A percentile compares a stretch with the other conserved stretches of the same genome.
phyloP scores from a whole-genome alignment of 1,139 yeast genomes.

The Lodderomyces parapsilosis region DNA sequence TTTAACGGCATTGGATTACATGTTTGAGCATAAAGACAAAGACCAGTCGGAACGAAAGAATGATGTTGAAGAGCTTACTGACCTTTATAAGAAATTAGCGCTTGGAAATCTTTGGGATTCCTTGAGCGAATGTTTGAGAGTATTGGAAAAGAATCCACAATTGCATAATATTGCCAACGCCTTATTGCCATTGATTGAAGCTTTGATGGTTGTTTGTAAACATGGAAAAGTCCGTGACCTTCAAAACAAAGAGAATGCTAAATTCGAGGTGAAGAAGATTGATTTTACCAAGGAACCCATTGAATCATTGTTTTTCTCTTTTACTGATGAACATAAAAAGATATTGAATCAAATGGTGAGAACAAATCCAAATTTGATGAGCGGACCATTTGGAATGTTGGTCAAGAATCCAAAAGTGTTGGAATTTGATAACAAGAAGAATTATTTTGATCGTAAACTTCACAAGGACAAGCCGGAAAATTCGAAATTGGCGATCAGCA shows the following conservation, averaged over 20 bases:
- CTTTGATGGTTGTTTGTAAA: slow-evolving; percentile 93
- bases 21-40: slow-evolving; percentile 51
- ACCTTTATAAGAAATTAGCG: slow-evolving; percentile 63
- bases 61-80: slow-evolving; percentile 52
- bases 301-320: slow-evolving; percentile 77
- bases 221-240: slow-evolving; percentile 73
- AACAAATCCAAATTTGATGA: slow-evolving; percentile 88
- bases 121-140: slow-evolving; percentile 70
- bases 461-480: slow-evolving; percentile 48
- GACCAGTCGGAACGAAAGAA: slow-evolving; percentile 6
- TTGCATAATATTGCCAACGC: slow-evolving; percentile 74
- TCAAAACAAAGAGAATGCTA: slow-evolving; percentile 54
- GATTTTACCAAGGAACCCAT: slow-evolving; percentile 77
- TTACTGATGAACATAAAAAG: slow-evolving; percentile 88
- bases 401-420: slow-evolving; percentile 86
- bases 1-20: slow-evolving; percentile 84
- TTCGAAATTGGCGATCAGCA: slow-evolving; percentile 57
- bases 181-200: slow-evolving; percentile 81
- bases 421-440: slow-evolving; percentile 92
- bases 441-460: slow-evolving; percentile 75
- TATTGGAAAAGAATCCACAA: slow-evolving; percentile 50
- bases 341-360: slow-evolving; percentile 91
- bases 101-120: slow-evolving; percentile 86
- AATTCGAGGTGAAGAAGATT: slow-evolving; percentile 56
- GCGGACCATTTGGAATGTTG: slow-evolving; percentile 91